These are phyloP conservation scores for Fusarium anguioides DNA, from an alignment of 2,329 filamentous ascomycete genomes.

Conservation along the genomic window DNA sequence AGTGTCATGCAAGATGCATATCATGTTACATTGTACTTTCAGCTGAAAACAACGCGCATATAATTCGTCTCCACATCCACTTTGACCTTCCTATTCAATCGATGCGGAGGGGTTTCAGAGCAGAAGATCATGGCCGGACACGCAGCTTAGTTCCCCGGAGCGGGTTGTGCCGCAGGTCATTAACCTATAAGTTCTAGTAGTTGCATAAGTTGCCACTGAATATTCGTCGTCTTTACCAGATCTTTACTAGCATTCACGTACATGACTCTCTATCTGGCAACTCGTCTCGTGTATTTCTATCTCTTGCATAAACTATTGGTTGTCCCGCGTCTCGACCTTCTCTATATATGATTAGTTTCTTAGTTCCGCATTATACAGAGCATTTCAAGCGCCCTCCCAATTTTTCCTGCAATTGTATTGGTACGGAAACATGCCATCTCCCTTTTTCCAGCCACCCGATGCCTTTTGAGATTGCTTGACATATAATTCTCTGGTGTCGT, in stretches of 20 bases:
- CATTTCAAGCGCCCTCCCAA: too few relatives aligned
- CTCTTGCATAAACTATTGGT: too few relatives aligned
- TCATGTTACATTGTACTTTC: conserved; percentile 2
- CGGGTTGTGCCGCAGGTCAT: background rate
- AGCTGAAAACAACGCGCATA: background rate
- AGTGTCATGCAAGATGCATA: background rate
- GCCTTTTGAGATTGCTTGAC: too few relatives aligned
- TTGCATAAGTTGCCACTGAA: background rate
- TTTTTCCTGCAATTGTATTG: too few relatives aligned
- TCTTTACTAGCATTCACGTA: background rate
- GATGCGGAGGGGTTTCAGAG: background rate
- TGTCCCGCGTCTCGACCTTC: too few relatives aligned
- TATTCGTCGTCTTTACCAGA: background rate
- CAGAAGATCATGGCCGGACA: background rate
- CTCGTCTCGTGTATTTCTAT: background rate
- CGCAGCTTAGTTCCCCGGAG: background rate
- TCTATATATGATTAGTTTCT: too few relatives aligned
- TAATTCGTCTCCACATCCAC: background rate
- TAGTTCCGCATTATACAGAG: too few relatives aligned
- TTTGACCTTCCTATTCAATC: background rate
- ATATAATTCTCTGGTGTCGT: too few relatives aligned
- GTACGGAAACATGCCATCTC: too few relatives aligned
- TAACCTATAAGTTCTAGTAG: too few relatives aligned
- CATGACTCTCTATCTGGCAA: background rate
- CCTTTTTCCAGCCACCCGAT: too few relatives aligned